Evolutionary conservation across 2,329 filamentous ascomycete genomes (phyloP), one percentile per base, ranked within the genome.

Genomic region (Penicillium decumbens): DNA sequence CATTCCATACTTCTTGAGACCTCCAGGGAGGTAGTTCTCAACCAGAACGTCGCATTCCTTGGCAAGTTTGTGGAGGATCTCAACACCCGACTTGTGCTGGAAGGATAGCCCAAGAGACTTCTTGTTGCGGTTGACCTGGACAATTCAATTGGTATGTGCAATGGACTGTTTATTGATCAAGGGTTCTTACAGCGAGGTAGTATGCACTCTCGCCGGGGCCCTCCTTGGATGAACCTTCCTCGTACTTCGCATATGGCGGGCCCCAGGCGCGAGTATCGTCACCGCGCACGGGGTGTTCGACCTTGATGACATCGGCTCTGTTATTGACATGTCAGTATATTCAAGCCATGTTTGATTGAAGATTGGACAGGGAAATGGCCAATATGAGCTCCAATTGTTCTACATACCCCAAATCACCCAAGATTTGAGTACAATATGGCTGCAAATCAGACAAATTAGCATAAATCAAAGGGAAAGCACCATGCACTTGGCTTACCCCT

Each of bases 261-360:
- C 93, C 93, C 93, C 93, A 98, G 43, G 91, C 91, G 63, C 93
- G 78, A 8, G 93, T 98, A 67, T 98, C 93, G 67, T 98, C 93
- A 32, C 89, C 93, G 49, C 89, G 81, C 4, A 83, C 83, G 3
- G 93, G 93, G 70, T 98, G 93, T 72, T 98, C 93, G 54, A 98
- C 82, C 72, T 98, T 98, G 73, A 98, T 95, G 28, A 98, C 84
- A 69, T 98, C 92, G 58, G 93, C 93, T 56, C 90, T 95, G 60
- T 50, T 56, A 35, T 30, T 18, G 5, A 8, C 25, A 32, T 45
- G 45, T 49, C 35, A 51, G 49, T 51, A 30, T 18, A 18, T 4
- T 6, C n/a, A 1, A 2, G 5, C 25, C 7, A n/a, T 3, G 6
- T 18, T 7, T 12, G 12, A 24, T 13, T 25, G 30, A 8, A 18